phyloP scores from a whole-genome alignment of 352 stramenopile genomes.

The Phytophthora sp. region DNA sequence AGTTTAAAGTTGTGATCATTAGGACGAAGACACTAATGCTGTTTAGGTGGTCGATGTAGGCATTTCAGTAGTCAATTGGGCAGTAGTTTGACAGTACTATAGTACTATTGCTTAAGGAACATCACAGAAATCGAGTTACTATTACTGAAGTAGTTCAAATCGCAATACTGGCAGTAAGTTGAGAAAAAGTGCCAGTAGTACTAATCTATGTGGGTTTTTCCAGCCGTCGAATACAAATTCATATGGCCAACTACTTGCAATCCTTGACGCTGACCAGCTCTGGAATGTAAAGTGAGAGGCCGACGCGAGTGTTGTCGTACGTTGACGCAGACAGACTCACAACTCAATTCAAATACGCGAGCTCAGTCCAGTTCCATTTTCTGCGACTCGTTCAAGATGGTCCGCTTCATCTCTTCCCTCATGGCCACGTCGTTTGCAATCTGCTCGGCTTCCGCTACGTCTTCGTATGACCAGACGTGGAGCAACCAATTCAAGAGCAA shows the following conservation, averaged over 20 bases:
- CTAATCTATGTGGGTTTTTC: too few relatives aligned
- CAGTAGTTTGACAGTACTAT: too few relatives aligned
- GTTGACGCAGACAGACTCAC: neutral
- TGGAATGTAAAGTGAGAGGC: conserved; percentile 24
- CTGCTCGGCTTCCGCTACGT: conserved; percentile 11
- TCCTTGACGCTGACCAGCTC: conserved; percentile 7
- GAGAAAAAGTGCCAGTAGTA: too few relatives aligned
- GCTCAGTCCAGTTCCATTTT: neutral
- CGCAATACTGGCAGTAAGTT: too few relatives aligned
- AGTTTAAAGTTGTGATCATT: too few relatives aligned
- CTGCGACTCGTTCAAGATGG: conserved; percentile 22
- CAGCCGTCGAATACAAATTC: too few relatives aligned
- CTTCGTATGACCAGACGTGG: conserved; percentile 22
- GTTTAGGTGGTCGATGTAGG: too few relatives aligned
- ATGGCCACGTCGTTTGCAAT: conserved; percentile 9
- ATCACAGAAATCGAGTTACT: too few relatives aligned
- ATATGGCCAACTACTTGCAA: neutral
- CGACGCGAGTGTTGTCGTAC: neutral
- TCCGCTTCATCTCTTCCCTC: conserved; percentile 3
- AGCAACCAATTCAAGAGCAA: conserved; percentile 35
- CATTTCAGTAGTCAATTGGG: too few relatives aligned
- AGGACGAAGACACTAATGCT: too few relatives aligned
- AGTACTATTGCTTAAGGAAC: too few relatives aligned
- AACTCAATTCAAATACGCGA: conserved; percentile 20
- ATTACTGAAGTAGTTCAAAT: too few relatives aligned